Conservation (phyloP, 352 stramenopile genomes). For the Phytophthora cryptogea region DNA sequence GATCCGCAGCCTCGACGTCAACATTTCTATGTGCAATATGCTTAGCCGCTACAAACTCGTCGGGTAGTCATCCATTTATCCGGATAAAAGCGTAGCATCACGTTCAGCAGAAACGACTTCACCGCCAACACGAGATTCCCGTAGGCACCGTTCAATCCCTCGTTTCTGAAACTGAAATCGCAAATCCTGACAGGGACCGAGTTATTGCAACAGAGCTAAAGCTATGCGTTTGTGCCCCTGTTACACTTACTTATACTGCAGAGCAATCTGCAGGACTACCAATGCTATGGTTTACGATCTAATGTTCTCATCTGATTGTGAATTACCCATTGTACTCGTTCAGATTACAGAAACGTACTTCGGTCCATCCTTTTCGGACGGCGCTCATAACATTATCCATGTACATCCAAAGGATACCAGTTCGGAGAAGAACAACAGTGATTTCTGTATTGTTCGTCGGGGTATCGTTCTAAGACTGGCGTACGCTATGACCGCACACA, state of each 20-base stretch:
- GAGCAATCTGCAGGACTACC: slow-evolving; percentile 7
- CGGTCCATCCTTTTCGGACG: background rate
- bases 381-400: slow-evolving; percentile 1
- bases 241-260: slow-evolving; percentile 1
- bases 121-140: background rate
- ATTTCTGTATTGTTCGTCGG: background rate
- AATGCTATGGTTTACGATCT: slow-evolving; percentile 6
- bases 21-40: too few relatives aligned
- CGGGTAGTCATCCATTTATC: background rate
- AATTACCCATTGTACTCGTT: background rate
- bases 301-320: background rate
- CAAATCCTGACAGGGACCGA: background rate
- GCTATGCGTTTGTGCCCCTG: slow-evolving; percentile 3
- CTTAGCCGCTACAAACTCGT: too few relatives aligned
- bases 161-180: background rate
- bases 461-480: slow-evolving; percentile 2
- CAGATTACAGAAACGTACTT: slow-evolving; percentile 4
- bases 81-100: background rate
- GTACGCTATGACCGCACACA: slow-evolving; percentile 7
- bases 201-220: background rate
- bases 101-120: background rate
- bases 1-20: too few relatives aligned
- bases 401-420: background rate
- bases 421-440: background rate
- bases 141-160: background rate